Evolutionary conservation across 768 basidiomycete genomes (phyloP).

Genomic region (Suillus paluster): DNA sequence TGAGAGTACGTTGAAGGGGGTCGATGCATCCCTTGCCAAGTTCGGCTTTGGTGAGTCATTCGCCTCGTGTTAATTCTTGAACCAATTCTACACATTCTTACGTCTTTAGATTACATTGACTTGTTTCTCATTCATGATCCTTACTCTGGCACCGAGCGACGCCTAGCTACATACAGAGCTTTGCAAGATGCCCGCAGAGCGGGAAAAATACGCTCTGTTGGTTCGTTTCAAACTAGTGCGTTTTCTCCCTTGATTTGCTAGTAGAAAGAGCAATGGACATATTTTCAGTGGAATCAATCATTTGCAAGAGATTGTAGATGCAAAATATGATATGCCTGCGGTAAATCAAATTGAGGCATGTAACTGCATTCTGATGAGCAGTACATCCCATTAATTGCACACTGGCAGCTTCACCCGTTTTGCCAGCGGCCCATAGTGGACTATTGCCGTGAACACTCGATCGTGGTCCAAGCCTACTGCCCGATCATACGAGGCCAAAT

Average conservation of each 20-base stretch:
- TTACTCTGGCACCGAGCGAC: constrained; percentile 59
- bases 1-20: constrained; percentile 57
- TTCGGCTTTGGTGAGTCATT: constrained; percentile 58
- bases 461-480: constrained; percentile 76
- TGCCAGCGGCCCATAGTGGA: constrained; percentile 80
- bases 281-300: constrained; percentile 64
- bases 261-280: background rate
- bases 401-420: constrained; percentile 69
- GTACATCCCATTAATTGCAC: constrained; percentile 1
- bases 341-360: constrained; percentile 85
- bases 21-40: constrained; percentile 62
- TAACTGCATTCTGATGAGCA: constrained; percentile 2
- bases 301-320: constrained; percentile 70
- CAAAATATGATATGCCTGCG: constrained; percentile 65
- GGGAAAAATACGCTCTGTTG: constrained; percentile 74
- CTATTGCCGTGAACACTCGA: constrained; percentile 65
- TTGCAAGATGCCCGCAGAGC: constrained; percentile 61
- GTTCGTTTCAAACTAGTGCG: constrained; percentile 87
- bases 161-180: constrained; percentile 75
- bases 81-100: background rate
- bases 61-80: background rate
- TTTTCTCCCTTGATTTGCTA: background rate
- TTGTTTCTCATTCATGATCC: constrained; percentile 83
- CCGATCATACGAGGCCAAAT: constrained; percentile 67
- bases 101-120: constrained; percentile 60